Evolutionary conservation across 225 moss, liverwort and hornwort genomes (phyloP).

Genomic region (Anthoceros angustus): DNA sequence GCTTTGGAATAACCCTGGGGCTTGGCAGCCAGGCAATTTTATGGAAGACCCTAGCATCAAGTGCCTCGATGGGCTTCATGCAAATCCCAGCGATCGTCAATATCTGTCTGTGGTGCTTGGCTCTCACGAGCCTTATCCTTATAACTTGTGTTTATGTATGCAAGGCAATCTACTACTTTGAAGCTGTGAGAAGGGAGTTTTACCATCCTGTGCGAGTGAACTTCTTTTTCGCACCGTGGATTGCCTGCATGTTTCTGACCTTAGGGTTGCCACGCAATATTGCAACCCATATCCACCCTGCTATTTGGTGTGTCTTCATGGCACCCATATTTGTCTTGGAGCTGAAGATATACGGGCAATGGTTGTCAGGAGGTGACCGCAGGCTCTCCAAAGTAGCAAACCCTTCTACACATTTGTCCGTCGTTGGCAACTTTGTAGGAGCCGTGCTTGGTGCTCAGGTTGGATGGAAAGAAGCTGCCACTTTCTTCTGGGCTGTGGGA

Average conservation of each 20-base stretch:
- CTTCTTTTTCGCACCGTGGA: conserved; percentile 53
- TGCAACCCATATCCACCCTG: conserved; percentile 16
- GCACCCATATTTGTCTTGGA: conserved; percentile 19
- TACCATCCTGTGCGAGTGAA: conserved; percentile 46
- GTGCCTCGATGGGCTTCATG: conserved; percentile 15
- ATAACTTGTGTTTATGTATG: conserved; percentile 26
- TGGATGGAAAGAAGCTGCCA: conserved; percentile 35
- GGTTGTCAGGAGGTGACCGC: conserved; percentile 29
- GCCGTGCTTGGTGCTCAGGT: conserved; percentile 24
- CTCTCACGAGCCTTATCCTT: conserved; percentile 15
- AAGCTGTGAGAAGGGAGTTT: conserved; percentile 44
- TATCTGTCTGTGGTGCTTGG: conserved; percentile 31
- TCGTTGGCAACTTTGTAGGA: conserved; percentile 43
- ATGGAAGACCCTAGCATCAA: conserved; percentile 29
- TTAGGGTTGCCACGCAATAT: conserved; percentile 23
- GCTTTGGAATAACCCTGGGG: conserved; percentile 33
- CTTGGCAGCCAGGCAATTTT: conserved; percentile 41
- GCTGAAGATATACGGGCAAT: conserved; percentile 32
- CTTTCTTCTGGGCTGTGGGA: conserved; percentile 48
- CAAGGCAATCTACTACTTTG: conserved; percentile 29
- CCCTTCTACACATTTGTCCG: conserved; percentile 34
- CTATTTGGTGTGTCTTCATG: conserved; percentile 35
- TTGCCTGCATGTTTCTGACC: conserved; percentile 30
- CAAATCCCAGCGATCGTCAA: conserved; percentile 17
- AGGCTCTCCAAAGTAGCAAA: conserved; percentile 39